phyloP scores from a whole-genome alignment of 164 flowering plant species.

The Santalum album region DNA sequence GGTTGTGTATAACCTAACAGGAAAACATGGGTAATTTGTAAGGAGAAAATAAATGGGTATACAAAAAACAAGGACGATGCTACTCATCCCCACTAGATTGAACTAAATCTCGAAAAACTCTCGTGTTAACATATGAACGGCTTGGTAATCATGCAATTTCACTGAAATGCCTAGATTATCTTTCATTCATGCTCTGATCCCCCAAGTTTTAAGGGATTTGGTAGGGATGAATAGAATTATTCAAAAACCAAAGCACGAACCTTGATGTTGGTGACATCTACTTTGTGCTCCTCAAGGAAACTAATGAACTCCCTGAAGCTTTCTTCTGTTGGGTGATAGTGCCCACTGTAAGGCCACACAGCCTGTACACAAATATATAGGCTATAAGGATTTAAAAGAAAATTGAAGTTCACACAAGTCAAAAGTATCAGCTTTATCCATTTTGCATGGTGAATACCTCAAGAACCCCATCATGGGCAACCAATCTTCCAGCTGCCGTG shows the following conservation, averaged over 20 bases:
- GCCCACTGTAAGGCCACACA: constrained; percentile 77
- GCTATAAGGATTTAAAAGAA: background rate
- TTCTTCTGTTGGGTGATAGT: constrained; percentile 71
- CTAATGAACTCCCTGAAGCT: constrained; percentile 57
- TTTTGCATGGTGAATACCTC: constrained; percentile 27
- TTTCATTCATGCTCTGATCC: no score
- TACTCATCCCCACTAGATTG: no score
- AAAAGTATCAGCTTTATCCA: background rate
- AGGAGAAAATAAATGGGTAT: background rate
- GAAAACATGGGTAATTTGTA: background rate
- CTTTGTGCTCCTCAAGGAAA: constrained; percentile 53
- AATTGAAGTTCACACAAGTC: no score
- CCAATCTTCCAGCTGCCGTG: constrained; percentile 73
- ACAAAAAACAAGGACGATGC: no score
- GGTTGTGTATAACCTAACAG: no score
- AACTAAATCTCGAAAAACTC: no score
- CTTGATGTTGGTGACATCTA: constrained; percentile 61
- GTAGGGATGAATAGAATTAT: background rate
- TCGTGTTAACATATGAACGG: no score
- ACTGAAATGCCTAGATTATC: no score
- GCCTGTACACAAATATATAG: constrained; percentile 25
- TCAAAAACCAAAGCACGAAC: constrained; percentile 15
- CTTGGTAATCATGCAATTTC: background rate
- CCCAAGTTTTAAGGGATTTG: no score
- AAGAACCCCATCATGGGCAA: constrained; percentile 49